Evolutionary conservation across 768 basidiomycete genomes (phyloP), one percentile per base, ranked within the genome.

Genomic region (Tricholoma bakamatsutake): DNA sequence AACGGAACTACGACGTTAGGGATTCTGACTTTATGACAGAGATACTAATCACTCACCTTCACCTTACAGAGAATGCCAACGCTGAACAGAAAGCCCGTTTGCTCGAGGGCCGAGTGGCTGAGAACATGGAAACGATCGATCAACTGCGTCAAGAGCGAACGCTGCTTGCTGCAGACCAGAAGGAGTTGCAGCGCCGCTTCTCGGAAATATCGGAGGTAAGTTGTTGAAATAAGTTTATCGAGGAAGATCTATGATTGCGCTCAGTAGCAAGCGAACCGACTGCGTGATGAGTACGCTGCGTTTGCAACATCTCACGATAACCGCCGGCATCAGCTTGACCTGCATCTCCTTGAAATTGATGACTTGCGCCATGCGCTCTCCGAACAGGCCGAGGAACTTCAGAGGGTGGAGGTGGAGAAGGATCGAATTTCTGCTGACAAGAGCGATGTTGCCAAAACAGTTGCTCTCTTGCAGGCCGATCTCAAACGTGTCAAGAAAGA

Each of bases 101-200:
- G 15, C 77, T 92, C 11, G 85, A 89, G 66, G 72, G 70, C 45
- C 85, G 81, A 55, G 84, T 90, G 10, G 69, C 77, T 10, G 86
- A 88, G 68, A 93, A 91, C 56, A 69, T 75, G 0, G 80, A 82
- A 56, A 80, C 81, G 2, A 88, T 93, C 48, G 83, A 90, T 27
- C 82, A 87, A 30, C 73, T 94, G 31, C 81, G 92, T 18, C 80
- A 87, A 57, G 92, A 94, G 63, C 86, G 90, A 3, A 79, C 85
- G 28, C 66, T 85, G 48, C 80, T 94, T 24, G 77, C 76, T 8
- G 68, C 72, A 13, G 88, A 93, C 61, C 83, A 92, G 64, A 88
- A 87, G 66, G 77, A 81, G 46, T 76, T 93, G 30, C 88, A 93
- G 64, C 77, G 77, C 18, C 82, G 80, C 17, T 86, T 85, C 61